phyloP scores from a whole-genome alignment of 345 rosid genomes.

The Camelina sativa region DNA sequence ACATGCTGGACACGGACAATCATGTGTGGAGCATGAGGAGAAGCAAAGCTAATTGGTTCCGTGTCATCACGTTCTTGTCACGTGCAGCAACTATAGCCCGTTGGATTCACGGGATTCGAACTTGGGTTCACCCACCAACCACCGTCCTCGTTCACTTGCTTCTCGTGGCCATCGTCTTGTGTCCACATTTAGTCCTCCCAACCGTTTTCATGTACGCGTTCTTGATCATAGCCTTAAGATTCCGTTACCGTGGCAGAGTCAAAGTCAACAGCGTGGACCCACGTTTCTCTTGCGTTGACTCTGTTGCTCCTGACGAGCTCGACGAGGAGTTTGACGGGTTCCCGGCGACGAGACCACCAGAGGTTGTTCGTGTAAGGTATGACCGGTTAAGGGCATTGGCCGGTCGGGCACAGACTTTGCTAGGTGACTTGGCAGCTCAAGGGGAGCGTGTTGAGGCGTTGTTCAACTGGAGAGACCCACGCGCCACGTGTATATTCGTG shows the following conservation, averaged over 20 bases:
- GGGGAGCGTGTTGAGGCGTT: constrained; percentile 85
- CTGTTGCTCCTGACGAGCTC: constrained; percentile 67
- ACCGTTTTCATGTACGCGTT: constrained; percentile 87
- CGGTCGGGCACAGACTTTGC: constrained; percentile 71
- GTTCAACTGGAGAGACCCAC: constrained; percentile 84
- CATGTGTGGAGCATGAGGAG: constrained; percentile 95
- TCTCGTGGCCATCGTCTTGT: constrained; percentile 66
- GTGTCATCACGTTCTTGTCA: constrained; percentile 71
- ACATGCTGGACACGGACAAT: constrained; percentile 76
- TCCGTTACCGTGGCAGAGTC: constrained; percentile 60
- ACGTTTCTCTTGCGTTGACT: constrained; percentile 66
- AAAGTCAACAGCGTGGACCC: constrained; percentile 65
- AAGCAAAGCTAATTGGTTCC: constrained; percentile 93
- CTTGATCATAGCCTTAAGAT: constrained; percentile 57
- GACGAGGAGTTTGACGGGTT: constrained; percentile 93
- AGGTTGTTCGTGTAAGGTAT: constrained; percentile 66
- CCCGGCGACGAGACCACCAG: constrained; percentile 61
- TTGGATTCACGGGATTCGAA: constrained; percentile 72
- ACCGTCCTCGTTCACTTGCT: constrained; percentile 69
- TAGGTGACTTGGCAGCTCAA: constrained; percentile 88
- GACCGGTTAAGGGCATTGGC: constrained; percentile 86
- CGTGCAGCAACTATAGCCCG: constrained; percentile 65
- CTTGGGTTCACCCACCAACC: constrained; percentile 76
- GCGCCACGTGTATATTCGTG: constrained; percentile 82
- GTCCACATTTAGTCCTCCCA: constrained; percentile 82